phyloP scores from a whole-genome alignment of 2,329 filamentous ascomycete species.

The Chaetomiaceae sp. region DNA sequence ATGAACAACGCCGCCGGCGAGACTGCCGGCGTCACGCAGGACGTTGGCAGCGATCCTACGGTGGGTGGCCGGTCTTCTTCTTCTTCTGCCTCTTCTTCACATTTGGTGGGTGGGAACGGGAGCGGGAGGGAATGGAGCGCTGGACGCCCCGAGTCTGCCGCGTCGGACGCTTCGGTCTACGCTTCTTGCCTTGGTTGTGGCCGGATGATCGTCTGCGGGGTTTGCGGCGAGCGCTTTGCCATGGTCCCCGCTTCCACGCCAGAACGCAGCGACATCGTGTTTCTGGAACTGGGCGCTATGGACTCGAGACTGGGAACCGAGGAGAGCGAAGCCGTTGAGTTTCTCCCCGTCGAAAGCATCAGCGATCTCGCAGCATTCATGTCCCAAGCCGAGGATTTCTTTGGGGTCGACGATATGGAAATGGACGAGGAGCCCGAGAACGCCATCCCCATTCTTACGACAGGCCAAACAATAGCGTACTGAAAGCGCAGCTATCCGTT shows the following conservation, averaged over 20 bases:
- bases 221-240: slow-evolving; percentile 29
- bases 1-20: slow-evolving; percentile 88
- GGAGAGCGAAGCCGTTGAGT: slow-evolving; percentile 6
- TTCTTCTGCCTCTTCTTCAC: not conserved
- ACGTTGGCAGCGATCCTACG: slow-evolving; percentile 96
- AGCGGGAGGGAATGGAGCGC: slow-evolving; percentile 12
- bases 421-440: slow-evolving; percentile 15
- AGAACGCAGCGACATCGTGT: not conserved
- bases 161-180: slow-evolving; percentile 16
- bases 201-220: slow-evolving; percentile 33
- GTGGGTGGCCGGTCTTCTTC: slow-evolving; percentile 61
- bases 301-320: slow-evolving; percentile 8
- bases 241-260: slow-evolving; percentile 9
- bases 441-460: not conserved
- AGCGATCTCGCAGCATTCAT: slow-evolving; percentile 15
- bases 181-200: slow-evolving; percentile 44
- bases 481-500: too few species aligned
- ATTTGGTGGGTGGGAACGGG: too few species aligned
- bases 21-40: slow-evolving; percentile 94
- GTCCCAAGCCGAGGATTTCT: slow-evolving; percentile 27
- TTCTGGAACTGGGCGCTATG: not conserved
- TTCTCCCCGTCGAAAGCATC: slow-evolving; percentile 8
- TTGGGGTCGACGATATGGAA: slow-evolving; percentile 9
- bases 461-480: too few species aligned
- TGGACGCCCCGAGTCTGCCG: not conserved